Conservation (phyloP, 78 protist genomes). For the Diacronema lutheri region DNA sequence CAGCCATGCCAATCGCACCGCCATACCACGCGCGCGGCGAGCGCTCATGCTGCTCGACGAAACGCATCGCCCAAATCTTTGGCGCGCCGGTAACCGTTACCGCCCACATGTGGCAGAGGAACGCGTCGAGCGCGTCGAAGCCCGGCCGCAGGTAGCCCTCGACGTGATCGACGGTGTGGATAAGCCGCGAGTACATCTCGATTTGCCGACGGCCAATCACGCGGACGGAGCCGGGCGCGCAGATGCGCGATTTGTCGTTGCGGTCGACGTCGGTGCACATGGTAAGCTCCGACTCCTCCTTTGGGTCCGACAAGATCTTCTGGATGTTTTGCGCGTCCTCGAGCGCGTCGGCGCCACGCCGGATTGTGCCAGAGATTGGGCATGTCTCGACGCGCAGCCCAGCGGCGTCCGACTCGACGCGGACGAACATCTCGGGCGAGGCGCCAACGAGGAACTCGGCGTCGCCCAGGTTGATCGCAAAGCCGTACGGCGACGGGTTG, state of each 20-base stretch:
- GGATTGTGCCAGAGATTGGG: constrained; percentile 45
- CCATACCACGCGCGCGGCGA: constrained; percentile 21
- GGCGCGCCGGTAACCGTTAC: constrained; percentile 46
- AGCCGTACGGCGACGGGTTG: constrained; percentile 45
- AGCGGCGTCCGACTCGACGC: not conserved
- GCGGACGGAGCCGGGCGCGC: not conserved
- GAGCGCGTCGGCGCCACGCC: constrained; percentile 25
- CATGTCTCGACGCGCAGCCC: constrained; percentile 37
- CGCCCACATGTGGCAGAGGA: constrained; percentile 53
- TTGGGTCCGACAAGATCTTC: constrained; percentile 5
- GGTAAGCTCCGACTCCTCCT: constrained; percentile 47
- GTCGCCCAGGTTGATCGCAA: constrained; percentile 34
- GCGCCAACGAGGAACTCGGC: constrained; percentile 42
- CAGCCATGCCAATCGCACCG: constrained; percentile 13
- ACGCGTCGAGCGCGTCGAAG: constrained; percentile 51
- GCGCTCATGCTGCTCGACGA: constrained; percentile 31
- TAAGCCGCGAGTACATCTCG: constrained; percentile 49
- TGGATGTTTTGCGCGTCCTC: constrained; percentile 43
- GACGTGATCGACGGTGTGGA: constrained; percentile 51
- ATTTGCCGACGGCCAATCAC: constrained; percentile 44
- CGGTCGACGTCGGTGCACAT: constrained; percentile 56
- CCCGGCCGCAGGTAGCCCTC: constrained; percentile 31
- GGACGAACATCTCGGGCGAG: constrained; percentile 52
- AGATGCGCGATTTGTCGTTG: constrained; percentile 47
- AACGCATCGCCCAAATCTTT: constrained; percentile 22